Percentiles rank a stretch among this genome's conserved stretches.
Evolutionary conservation across 345 rosid genomes (phyloP).

Genomic region (Murraya paniculata): DNA sequence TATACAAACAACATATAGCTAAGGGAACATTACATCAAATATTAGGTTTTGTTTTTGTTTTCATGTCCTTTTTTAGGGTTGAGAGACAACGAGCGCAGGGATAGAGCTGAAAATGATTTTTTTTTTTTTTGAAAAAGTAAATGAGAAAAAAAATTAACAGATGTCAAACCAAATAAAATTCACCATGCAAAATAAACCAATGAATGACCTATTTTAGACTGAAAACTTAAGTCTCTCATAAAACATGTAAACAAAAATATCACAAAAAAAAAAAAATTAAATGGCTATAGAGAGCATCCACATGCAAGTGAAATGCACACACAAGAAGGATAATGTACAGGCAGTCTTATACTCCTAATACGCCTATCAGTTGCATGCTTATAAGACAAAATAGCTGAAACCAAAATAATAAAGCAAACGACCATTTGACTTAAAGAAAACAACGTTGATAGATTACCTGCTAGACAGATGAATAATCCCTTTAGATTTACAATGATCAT

Average conservation of each 20-base stretch:
- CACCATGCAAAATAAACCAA: background rate
- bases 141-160: background rate
- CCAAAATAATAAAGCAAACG: background rate
- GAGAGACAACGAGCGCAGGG: background rate
- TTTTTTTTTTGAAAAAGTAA: too few species aligned
- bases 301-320: background rate
- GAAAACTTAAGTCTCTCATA: background rate
- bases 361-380: background rate
- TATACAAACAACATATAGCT: background rate
- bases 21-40: too few species aligned
- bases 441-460: conserved; percentile 40
- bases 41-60: background rate
- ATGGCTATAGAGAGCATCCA: background rate
- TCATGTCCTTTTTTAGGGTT: background rate
- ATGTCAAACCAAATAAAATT: background rate
- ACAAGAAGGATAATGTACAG: background rate
- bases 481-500: conserved; percentile 35
- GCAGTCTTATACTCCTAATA: background rate
- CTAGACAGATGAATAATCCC: conserved; percentile 30
- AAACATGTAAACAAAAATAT: background rate
- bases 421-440: background rate
- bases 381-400: background rate
- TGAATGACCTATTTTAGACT: background rate
- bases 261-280: background rate
- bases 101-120: background rate